These are phyloP conservation scores for Chrysanthemum seticuspe DNA, from an alignment of 129 eudicot genomes.

Conservation along the genomic window DNA sequence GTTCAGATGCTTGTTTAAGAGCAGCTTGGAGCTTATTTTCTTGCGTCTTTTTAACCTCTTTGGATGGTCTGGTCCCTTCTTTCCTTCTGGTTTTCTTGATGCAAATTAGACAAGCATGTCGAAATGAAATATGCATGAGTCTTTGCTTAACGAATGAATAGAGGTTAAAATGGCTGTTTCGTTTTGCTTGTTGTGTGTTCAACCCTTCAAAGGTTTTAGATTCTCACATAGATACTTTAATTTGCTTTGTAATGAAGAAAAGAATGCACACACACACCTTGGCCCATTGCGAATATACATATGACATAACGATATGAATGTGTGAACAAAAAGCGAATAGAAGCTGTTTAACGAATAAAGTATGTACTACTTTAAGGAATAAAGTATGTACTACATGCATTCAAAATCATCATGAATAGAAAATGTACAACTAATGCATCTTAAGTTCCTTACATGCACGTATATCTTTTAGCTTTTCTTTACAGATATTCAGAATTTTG, in stretches of 20 bases:
- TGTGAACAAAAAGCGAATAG: neutral
- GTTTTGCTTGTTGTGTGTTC: conserved; percentile 18
- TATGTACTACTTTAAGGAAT: neutral
- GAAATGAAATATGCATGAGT: conserved; percentile 78
- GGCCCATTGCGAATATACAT: neutral
- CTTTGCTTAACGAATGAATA: conserved; percentile 25
- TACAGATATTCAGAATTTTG: too few species aligned
- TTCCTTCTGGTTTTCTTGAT: conserved; percentile 63
- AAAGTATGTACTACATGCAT: neutral
- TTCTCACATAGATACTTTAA: conserved; percentile 10
- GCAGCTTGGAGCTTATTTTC: conserved; percentile 79
- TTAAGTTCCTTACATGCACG: neutral
- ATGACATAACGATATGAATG: neutral
- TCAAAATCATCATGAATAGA: neutral
- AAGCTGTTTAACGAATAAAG: conserved; percentile 1
- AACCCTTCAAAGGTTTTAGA: conserved; percentile 13
- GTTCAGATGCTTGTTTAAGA: conserved; percentile 93
- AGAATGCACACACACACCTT: conserved; percentile 17
- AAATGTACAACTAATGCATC: neutral
- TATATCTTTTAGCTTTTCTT: too few species aligned
- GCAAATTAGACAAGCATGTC: conserved; percentile 58
- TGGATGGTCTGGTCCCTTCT: conserved; percentile 53
- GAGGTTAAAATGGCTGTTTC: neutral
- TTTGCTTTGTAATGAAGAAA: conserved; percentile 41
- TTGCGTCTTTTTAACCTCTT: conserved; percentile 53